Conservation (phyloP, 768 basidiomycete genomes). For the Tubosaeta brunneosetosa region DNA sequence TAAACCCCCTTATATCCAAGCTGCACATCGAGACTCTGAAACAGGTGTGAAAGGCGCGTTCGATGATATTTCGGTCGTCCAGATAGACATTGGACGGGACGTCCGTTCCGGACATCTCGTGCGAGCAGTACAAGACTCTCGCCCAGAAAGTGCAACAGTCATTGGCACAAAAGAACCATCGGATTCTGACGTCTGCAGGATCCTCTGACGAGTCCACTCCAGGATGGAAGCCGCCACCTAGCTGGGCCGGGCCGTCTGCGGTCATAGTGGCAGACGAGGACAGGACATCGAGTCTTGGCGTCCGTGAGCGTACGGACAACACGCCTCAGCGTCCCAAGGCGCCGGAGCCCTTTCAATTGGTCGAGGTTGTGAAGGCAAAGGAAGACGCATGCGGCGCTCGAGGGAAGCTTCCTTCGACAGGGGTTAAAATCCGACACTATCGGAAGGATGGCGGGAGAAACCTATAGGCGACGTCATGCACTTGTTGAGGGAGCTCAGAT, state of each 20-base stretch:
- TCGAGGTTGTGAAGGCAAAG: not conserved
- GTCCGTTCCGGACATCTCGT: no score
- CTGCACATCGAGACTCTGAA: not conserved
- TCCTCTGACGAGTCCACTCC: not conserved
- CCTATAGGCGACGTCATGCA: constrained; percentile 28
- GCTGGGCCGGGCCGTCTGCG: constrained; percentile 21
- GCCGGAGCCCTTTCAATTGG: not conserved
- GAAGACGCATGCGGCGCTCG: not conserved
- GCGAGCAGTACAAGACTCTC: no score
- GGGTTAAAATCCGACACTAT: constrained; percentile 7
- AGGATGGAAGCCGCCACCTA: constrained; percentile 21
- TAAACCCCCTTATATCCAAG: not conserved
- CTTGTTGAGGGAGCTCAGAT: constrained; percentile 24
- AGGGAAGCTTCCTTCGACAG: not conserved
- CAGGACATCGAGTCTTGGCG: not conserved
- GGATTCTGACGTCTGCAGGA: not conserved
- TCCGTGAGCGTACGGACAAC: not conserved
- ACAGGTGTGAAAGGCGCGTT: not conserved
- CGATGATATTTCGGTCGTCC: no score
- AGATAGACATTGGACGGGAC: no score
- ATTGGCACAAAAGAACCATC: not conserved
- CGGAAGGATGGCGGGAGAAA: constrained; percentile 22
- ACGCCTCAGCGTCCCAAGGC: not conserved
- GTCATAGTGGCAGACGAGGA: not conserved
- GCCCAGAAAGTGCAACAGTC: no score